Conservation (phyloP, 441 rosid species). For the Hura crepitans region DNA sequence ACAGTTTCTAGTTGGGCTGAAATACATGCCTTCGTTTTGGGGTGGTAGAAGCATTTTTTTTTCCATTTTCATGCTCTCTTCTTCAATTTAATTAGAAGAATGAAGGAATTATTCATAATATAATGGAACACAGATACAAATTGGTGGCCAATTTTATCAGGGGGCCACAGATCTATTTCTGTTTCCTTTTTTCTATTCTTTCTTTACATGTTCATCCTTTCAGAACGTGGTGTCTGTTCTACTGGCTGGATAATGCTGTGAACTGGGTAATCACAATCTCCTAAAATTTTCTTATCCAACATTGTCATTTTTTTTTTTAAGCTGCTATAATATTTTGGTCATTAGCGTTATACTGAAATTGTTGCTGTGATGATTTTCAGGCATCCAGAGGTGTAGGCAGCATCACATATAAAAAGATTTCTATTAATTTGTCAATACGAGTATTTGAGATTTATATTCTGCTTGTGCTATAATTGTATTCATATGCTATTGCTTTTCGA, state of each 20-base stretch:
- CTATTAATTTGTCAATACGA: slow-evolving; percentile 16
- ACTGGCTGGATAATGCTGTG: slow-evolving; percentile 25
- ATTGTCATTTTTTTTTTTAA: not conserved
- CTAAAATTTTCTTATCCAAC: not conserved
- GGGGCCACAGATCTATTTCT: slow-evolving; percentile 35
- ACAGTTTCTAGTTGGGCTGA: slow-evolving; percentile 89
- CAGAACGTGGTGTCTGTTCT: slow-evolving; percentile 6
- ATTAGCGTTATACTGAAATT: not conserved
- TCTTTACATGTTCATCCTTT: slow-evolving; percentile 29
- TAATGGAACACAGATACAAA: slow-evolving; percentile 36
- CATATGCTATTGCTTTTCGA: slow-evolving; percentile 18
- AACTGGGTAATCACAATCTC: slow-evolving; percentile 22
- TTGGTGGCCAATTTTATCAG: slow-evolving; percentile 48
- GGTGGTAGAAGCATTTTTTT: slow-evolving; percentile 51
- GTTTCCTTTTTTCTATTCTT: not conserved
- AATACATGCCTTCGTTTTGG: slow-evolving; percentile 83
- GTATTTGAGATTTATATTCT: slow-evolving; percentile 11
- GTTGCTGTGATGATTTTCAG: slow-evolving; percentile 5
- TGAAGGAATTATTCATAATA: slow-evolving; percentile 31
- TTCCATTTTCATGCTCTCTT: slow-evolving; percentile 8
- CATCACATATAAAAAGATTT: slow-evolving; percentile 15
- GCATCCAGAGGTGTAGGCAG: slow-evolving; percentile 22
- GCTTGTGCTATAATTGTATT: slow-evolving; percentile 18
- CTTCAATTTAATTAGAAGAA: slow-evolving; percentile 31
- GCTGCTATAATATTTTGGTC: not conserved